phyloP scores from a whole-genome alignment of 1,139 yeast species.

The Candida neerlandica region DNA sequence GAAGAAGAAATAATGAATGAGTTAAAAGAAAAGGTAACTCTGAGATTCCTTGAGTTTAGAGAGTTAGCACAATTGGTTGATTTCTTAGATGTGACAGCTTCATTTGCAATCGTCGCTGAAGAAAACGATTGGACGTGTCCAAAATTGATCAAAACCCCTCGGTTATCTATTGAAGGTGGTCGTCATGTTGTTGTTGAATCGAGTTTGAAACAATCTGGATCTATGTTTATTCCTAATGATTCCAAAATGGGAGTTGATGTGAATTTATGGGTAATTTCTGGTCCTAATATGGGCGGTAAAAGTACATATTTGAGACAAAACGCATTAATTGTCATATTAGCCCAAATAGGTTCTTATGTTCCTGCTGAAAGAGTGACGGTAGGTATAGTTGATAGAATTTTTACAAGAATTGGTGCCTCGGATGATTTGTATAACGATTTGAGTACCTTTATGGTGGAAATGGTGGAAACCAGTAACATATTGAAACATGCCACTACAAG shows the following conservation, averaged over 20 bases:
- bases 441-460: slow-evolving; percentile 96
- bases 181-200: slow-evolving; percentile 90
- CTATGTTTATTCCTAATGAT: slow-evolving; percentile 67
- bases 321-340: slow-evolving; percentile 79
- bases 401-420: slow-evolving; percentile 88
- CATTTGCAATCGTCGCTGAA: slow-evolving; percentile 70
- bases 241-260: slow-evolving; percentile 33
- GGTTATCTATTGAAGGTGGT: slow-evolving; percentile 58
- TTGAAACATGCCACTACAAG: slow-evolving; percentile 71
- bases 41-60: slow-evolving; percentile 44
- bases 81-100: slow-evolving; percentile 68
- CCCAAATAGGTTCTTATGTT: slow-evolving; percentile 88
- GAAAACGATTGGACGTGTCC: slow-evolving; percentile 74
- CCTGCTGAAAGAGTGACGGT: slow-evolving; percentile 76
- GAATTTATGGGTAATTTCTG: slow-evolving; percentile 74
- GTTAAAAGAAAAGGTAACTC: slow-evolving; percentile 43
- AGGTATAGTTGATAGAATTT: slow-evolving; percentile 83
- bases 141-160: slow-evolving; percentile 47
- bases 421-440: slow-evolving; percentile 86
- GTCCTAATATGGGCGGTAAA: slow-evolving; percentile 99
- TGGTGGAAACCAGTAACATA: slow-evolving; percentile 91
- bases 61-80: slow-evolving; percentile 54
- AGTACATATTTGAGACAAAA: slow-evolving; percentile 87
- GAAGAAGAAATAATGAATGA: slow-evolving; percentile 50
- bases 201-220: slow-evolving; percentile 54